phyloP scores from a whole-genome alignment of 805 yeast genomes.

The Saccharomycopsis fodiens region DNA sequence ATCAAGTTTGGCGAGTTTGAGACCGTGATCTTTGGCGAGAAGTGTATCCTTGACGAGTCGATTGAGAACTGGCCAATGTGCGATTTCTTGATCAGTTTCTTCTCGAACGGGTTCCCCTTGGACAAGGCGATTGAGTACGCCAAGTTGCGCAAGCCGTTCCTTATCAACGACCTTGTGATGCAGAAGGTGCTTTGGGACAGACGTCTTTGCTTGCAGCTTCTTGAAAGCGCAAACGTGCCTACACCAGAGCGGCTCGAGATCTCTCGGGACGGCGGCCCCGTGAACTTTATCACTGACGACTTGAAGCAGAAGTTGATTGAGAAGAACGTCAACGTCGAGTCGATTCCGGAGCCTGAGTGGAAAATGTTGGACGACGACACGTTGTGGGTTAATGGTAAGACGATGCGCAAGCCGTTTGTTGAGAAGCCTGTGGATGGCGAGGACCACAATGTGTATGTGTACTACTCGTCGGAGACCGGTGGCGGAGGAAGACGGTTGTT shows the following conservation, averaged over 20 bases:
- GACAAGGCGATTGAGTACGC: slow-evolving; percentile 92
- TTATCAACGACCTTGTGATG: slow-evolving; percentile 80
- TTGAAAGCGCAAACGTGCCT: slow-evolving; percentile 78
- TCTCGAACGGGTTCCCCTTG: slow-evolving; percentile 92
- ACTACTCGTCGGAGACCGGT: slow-evolving; percentile 80
- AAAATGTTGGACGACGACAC: slow-evolving; percentile 86
- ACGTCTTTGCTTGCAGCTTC: slow-evolving; percentile 70
- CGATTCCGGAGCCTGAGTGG: slow-evolving; percentile 65
- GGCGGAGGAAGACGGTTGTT: slow-evolving; percentile 96
- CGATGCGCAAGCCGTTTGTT: slow-evolving; percentile 82
- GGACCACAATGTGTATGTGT: slow-evolving; percentile 92
- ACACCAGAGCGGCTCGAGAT: slow-evolving; percentile 86
- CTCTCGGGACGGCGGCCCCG: slow-evolving; percentile 94
- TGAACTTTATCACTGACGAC: slow-evolving; percentile 51
- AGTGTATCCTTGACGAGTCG: slow-evolving; percentile 86
- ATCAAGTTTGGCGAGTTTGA: slow-evolving; percentile 94
- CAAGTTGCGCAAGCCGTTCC: slow-evolving; percentile 79
- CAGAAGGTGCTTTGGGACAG: slow-evolving; percentile 98
- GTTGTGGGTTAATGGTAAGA: slow-evolving; percentile 62
- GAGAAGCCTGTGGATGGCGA: slow-evolving; percentile 99
- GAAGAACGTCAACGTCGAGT: slow-evolving; percentile 48
- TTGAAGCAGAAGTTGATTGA: slow-evolving; percentile 50
- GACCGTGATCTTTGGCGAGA: slow-evolving; percentile 94
- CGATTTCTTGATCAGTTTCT: slow-evolving; percentile 88
- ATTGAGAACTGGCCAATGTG: slow-evolving; percentile 99